These are phyloP conservation scores for Aspergillus unguis DNA, from an alignment of 2,329 filamentous ascomycete genomes.

Conservation along the genomic window DNA sequence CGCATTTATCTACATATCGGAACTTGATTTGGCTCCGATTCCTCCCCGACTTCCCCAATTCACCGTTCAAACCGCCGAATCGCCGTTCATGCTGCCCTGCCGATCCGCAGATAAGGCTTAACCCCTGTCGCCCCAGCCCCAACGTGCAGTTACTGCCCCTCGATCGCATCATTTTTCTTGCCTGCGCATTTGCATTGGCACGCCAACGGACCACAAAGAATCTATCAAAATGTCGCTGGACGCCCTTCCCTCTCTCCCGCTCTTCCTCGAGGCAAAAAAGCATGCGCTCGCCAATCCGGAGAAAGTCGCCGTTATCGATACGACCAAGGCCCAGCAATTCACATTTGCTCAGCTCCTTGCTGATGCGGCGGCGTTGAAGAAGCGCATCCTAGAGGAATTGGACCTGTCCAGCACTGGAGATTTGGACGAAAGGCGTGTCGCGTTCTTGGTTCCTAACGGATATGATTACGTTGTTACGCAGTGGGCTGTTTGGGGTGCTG, in stretches of 20 bases:
- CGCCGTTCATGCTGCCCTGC: not conserved
- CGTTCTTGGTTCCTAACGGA: conserved; percentile 40
- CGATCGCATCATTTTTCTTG: not conserved
- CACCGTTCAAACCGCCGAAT: not conserved
- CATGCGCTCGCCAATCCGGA: conserved; percentile 30
- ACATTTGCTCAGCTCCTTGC: conserved; percentile 41
- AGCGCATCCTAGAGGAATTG: conserved; percentile 34
- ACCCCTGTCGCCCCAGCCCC: not conserved
- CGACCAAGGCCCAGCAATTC: conserved; percentile 37
- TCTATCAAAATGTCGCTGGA: conserved; percentile 11
- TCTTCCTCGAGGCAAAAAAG: conserved; percentile 39
- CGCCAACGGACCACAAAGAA: not conserved
- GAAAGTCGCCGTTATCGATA: conserved; percentile 41
- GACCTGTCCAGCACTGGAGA: conserved; percentile 23
- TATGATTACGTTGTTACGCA: conserved; percentile 44
- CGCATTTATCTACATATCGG: too few species aligned
- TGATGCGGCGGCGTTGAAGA: conserved; percentile 37
- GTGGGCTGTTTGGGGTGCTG: conserved; percentile 45
- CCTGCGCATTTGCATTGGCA: not conserved
- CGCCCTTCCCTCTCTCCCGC: conserved; percentile 38
- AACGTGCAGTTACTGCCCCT: not conserved
- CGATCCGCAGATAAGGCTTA: not conserved
- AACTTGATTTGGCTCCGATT: not conserved
- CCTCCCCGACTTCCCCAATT: conserved; percentile 1
- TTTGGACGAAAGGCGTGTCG: conserved; percentile 38